A percentile compares a stretch with the other conserved stretches of the same genome.
Conservation (phyloP, 805 yeast genomes). For the Maudiozyma pseudohumilis region DNA sequence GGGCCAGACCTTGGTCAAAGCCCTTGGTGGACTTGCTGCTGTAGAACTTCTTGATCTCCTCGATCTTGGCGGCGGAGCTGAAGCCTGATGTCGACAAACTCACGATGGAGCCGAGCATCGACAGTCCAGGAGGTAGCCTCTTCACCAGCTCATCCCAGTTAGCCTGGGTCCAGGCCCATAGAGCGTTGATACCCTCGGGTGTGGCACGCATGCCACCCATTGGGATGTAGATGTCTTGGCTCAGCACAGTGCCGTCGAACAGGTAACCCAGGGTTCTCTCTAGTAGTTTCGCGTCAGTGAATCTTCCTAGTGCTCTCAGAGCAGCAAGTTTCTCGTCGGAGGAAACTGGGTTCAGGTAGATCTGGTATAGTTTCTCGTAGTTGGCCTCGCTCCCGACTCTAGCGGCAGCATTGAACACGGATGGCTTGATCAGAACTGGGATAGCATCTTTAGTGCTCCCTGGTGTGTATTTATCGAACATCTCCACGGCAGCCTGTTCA, state of each 20-base stretch:
- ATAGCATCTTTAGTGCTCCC: conserved; percentile 65
- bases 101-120: conserved; percentile 73
- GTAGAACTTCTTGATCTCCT: conserved; percentile 43
- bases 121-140: conserved; percentile 68
- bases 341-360: conserved; percentile 49
- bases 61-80: conserved; percentile 44
- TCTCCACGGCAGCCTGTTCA: conserved; percentile 36
- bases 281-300: conserved; percentile 42
- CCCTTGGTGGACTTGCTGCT: conserved; percentile 49
- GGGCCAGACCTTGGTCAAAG: conserved; percentile 54
- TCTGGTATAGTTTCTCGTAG: conserved; percentile 50
- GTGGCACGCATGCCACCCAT: conserved; percentile 61
- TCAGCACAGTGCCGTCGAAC: conserved; percentile 49
- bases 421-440: conserved; percentile 61
- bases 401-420: conserved; percentile 60
- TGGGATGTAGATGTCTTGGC: conserved; percentile 72
- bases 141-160: conserved; percentile 66
- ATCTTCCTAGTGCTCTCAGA: conserved; percentile 57
- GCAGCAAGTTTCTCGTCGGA: conserved; percentile 65
- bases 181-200: conserved; percentile 52
- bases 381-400: conserved; percentile 48
- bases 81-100: conserved; percentile 50
- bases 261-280: conserved; percentile 47
- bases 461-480: conserved; percentile 43
- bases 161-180: conserved; percentile 62